Evolutionary conservation across 768 basidiomycete genomes (phyloP).

Genomic region (Phanerochaete sordida): DNA sequence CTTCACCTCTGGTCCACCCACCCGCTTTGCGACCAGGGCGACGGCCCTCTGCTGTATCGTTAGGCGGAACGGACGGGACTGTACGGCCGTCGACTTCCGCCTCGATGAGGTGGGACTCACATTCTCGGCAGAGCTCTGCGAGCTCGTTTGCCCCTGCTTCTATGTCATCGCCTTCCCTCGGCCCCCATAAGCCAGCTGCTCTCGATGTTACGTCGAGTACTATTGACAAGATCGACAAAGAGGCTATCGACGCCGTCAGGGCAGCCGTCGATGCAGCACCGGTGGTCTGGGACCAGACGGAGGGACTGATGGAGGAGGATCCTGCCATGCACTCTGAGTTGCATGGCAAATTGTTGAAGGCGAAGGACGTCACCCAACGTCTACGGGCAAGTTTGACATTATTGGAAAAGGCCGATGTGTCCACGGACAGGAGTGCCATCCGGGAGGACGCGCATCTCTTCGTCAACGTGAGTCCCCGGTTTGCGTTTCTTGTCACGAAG

Average conservation of each 20-base stretch:
- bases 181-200: conserved; percentile 31
- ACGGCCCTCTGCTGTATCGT: conserved; percentile 16
- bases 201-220: conserved; percentile 52
- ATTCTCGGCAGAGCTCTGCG: conserved; percentile 43
- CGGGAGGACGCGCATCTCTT: conserved; percentile 79
- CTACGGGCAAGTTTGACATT: conserved; percentile 56
- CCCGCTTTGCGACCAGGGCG: conserved; percentile 25
- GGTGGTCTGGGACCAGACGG: conserved; percentile 78
- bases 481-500: not conserved
- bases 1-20: conserved; percentile 15
- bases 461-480: conserved; percentile 58
- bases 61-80: conserved; percentile 3
- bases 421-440: conserved; percentile 55
- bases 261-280: conserved; percentile 77
- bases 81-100: conserved; percentile 8
- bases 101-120: conserved; percentile 28
- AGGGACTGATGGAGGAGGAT: conserved; percentile 55
- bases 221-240: conserved; percentile 68
- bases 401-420: conserved; percentile 54
- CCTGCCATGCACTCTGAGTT: conserved; percentile 42
- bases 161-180: conserved; percentile 36
- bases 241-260: conserved; percentile 76
- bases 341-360: conserved; percentile 52
- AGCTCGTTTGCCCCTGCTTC: conserved; percentile 38
- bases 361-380: conserved; percentile 60